Conservation (phyloP, 2,329 filamentous ascomycete genomes). For the Hymenoscyphus linearis region DNA sequence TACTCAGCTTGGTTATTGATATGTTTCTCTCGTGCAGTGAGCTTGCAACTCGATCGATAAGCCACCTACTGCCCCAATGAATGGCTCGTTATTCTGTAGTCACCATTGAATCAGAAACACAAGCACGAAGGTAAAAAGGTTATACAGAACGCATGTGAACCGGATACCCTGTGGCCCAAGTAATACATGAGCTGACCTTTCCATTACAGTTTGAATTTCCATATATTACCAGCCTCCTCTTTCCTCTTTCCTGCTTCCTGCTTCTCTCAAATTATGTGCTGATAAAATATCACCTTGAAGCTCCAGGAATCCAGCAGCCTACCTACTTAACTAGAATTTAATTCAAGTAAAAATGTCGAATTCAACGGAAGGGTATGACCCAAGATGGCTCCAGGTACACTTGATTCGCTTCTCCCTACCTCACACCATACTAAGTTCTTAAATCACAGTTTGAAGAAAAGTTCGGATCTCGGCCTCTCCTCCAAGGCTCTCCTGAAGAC, state of each 20-base stretch:
- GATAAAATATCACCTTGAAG: neutral
- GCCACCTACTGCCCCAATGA: neutral
- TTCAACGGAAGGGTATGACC: slow-evolving; percentile 16
- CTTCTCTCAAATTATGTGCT: neutral
- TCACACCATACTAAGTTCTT: neutral
- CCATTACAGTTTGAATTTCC: neutral
- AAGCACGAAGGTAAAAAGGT: neutral
- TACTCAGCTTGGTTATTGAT: too few species aligned
- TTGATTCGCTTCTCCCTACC: neutral
- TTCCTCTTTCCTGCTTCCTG: neutral
- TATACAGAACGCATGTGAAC: neutral
- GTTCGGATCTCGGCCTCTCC: slow-evolving; percentile 16
- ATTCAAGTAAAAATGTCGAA: neutral
- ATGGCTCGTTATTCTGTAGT: neutral
- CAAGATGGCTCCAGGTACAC: slow-evolving; percentile 25
- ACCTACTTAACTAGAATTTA: neutral
- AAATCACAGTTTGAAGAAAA: slow-evolving; percentile 18
- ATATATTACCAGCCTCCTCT: neutral
- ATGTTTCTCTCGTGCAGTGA: too few species aligned
- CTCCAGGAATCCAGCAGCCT: neutral
- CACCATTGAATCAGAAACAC: neutral
- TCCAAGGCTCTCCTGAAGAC: slow-evolving; percentile 13
- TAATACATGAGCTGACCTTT: neutral
- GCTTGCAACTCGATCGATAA: neutral
- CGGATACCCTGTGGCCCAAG: neutral